phyloP scores from a whole-genome alignment of 176 grass and related monocot species.

The Hordeum vulgare region MorexV3_pseudomolecules_assembly NC_058520.1:605013054-605013553 shows the following conservation, averaged over 20 bases:
- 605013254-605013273: not conserved
- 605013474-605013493: not conserved
- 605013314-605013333: not conserved
- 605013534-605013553: not conserved
- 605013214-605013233: slow-evolving; percentile 16
- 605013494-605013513: not conserved
- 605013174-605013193: not conserved
- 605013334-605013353: not conserved
- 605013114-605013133: not conserved
- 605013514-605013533: not conserved
- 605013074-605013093: not conserved
- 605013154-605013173: not conserved
- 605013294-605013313: not conserved
- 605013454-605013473: not conserved
- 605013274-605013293: not conserved
- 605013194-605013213: slow-evolving; percentile 8
- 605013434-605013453: not conserved
- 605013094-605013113: not conserved
- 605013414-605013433: not conserved
- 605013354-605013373: not conserved
- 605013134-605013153: slow-evolving; percentile 11
- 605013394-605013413: not conserved
- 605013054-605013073: not conserved
- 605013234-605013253: not conserved
- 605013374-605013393: not conserved